phyloP scores from a whole-genome alignment of 1,284 basidiomycete genomes.

The Ustilago shanxiensis region DNA sequence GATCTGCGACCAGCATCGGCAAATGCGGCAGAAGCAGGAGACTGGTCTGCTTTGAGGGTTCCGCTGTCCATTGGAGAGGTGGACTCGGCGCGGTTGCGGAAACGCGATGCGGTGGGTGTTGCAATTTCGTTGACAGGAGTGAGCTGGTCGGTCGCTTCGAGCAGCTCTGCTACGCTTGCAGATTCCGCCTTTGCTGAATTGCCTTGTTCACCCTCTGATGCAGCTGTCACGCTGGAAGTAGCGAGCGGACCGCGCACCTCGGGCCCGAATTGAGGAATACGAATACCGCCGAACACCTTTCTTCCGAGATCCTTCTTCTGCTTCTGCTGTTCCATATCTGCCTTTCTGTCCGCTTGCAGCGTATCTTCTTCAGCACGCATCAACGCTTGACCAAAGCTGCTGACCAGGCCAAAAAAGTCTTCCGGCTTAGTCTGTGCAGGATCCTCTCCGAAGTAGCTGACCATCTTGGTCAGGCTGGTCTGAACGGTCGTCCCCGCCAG shows the following conservation, averaged over 20 bases:
- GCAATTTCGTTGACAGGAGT: conserved; percentile 32
- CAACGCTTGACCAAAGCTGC: conserved; percentile 60
- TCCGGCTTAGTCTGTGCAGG: conserved; percentile 56
- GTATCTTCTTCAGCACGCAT: conserved; percentile 66
- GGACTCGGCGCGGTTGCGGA: conserved; percentile 22
- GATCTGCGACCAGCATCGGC: conserved; percentile 26
- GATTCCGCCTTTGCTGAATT: background rate
- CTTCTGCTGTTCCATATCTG: conserved; percentile 54
- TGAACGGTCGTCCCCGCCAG: conserved; percentile 42
- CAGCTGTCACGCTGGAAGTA: background rate
- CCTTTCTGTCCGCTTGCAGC: conserved; percentile 57
- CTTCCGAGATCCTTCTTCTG: conserved; percentile 32
- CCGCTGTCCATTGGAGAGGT: conserved; percentile 3
- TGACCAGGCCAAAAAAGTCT: conserved; percentile 59
- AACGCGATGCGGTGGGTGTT: conserved; percentile 51
- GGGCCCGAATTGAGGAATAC: conserved; percentile 44
- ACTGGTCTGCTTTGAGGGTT: conserved; percentile 12
- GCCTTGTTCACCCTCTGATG: background rate
- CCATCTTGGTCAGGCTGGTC: conserved; percentile 27
- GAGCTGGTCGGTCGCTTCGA: conserved; percentile 21
- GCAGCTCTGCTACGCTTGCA: conserved; percentile 6
- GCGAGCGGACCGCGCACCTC: conserved; percentile 54
- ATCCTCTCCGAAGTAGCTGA: conserved; percentile 60
- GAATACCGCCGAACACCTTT: conserved; percentile 20
- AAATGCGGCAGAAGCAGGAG: background rate